Evolutionary conservation across 2,329 filamentous ascomycete species (phyloP), one percentile per base, ranked within the genome.

Genomic region (Capronia epimyces): DNA sequence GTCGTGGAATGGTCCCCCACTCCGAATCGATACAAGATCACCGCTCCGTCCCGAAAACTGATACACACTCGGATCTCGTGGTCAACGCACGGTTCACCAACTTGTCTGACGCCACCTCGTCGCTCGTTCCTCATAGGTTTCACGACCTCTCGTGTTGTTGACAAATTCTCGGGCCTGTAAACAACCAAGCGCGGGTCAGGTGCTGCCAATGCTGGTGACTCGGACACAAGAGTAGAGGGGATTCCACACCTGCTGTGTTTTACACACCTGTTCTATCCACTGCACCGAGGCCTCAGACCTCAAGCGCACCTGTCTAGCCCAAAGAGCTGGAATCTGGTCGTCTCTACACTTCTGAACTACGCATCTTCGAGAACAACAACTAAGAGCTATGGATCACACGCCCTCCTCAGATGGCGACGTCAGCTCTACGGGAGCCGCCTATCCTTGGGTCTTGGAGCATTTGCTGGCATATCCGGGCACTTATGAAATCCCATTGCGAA

Each of bases 401-500:
- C 18, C 48, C n/a, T 41, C 43, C 9, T 13, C 37, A 15, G 52
- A 53, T 12, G 55, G 32, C 22, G 53, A 54, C 10, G 42, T 49
- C 13, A 40, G 51, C 36, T 58, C 58, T 27, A 67, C 71, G 58
- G 71, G 70, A 55, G 67, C 69, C 31, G 66, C 69, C 20, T 68
- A 75, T 63, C 66, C 71, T 53, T 74, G 76, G 74, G 78, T 82
- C 53, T 70, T 81, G 43, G 79, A 81, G 51, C 79, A 81, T 63
- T 72, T 82, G 50, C 67, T 83, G 46, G 75, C 77, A 51, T 81
- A 83, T 62, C 80, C 80, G 7, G 75, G 74, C 60, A 78, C 73
- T 59, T 84, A 84, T 62, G 82, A 84, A 61, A 79, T 84, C 25
- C 82, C 82, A 16, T 72, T 85, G 22, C 77, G 81, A 50, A 83